phyloP scores from a whole-genome alignment of 768 basidiomycete genomes.

The Dioszegia aurantiaca region DNA sequence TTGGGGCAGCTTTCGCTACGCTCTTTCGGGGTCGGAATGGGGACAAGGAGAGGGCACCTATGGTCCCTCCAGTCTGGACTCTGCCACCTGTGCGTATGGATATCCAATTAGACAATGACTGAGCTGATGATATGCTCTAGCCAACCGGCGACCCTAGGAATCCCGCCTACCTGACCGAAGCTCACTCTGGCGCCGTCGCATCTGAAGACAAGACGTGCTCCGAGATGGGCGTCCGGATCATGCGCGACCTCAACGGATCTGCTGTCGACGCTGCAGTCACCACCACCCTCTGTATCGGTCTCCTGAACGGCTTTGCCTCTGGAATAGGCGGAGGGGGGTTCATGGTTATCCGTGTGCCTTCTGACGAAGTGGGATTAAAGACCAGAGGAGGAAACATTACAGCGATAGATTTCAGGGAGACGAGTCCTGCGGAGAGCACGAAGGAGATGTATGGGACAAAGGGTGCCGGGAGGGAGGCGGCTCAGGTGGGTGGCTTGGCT shows the following conservation, averaged over 20 bases:
- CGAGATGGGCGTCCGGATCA: constrained; percentile 69
- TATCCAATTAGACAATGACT: not conserved
- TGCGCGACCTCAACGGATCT: constrained; percentile 76
- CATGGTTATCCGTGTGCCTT: constrained; percentile 51
- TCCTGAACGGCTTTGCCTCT: constrained; percentile 82
- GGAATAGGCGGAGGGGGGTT: constrained; percentile 51
- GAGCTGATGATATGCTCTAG: constrained; percentile 17
- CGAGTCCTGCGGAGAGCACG: constrained; percentile 70
- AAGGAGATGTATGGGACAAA: constrained; percentile 68
- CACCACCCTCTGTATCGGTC: constrained; percentile 66
- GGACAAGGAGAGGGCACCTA: constrained; percentile 24
- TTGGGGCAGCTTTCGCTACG: constrained; percentile 1
- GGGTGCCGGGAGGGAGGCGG: constrained; percentile 55
- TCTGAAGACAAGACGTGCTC: constrained; percentile 84
- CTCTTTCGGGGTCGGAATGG: not conserved
- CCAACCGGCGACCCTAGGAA: constrained; percentile 55
- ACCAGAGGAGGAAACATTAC: constrained; percentile 19
- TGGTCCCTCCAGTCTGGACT: constrained; percentile 42
- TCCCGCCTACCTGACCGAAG: constrained; percentile 62
- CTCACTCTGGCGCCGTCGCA: constrained; percentile 78
- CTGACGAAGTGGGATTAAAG: constrained; percentile 53
- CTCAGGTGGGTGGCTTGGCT: constrained; percentile 73
- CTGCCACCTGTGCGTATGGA: constrained; percentile 33
- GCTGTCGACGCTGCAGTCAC: constrained; percentile 85
- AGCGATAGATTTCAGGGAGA: constrained; percentile 83